Conservation (phyloP, 2,329 filamentous ascomycete genomes). For the Talaromyces sp. region DNA sequence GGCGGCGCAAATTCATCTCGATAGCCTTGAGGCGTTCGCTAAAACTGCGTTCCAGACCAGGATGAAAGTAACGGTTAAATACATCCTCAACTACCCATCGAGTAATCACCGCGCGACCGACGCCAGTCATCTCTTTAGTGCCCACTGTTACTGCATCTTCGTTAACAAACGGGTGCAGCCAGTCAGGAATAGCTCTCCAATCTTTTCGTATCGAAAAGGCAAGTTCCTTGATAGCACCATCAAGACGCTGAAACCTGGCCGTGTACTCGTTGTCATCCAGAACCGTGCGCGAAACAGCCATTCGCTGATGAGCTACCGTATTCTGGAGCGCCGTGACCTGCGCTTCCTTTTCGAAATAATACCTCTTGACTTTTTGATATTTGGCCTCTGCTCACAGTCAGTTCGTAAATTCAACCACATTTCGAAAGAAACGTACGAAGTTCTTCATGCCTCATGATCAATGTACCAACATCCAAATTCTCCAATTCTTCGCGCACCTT, state of each 20-base stretch:
- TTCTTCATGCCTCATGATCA: constrained; percentile 45
- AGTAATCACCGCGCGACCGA: constrained; percentile 83
- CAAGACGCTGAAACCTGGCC: constrained; percentile 82
- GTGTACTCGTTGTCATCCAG: constrained; percentile 94
- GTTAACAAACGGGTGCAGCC: constrained; percentile 78
- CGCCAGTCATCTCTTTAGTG: constrained; percentile 96
- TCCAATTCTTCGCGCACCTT: constrained; percentile 38
- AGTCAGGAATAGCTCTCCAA: constrained; percentile 77
- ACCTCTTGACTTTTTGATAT: constrained; percentile 96
- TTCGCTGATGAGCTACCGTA: constrained; percentile 90
- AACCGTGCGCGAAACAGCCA: constrained; percentile 89
- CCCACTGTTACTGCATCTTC: constrained; percentile 79
- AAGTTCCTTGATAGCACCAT: constrained; percentile 90
- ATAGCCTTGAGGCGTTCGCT: constrained; percentile 79
- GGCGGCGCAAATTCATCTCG: constrained; percentile 79
- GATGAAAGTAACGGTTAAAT: constrained; percentile 90
- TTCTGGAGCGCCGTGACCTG: constrained; percentile 96
- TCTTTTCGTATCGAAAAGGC: constrained; percentile 95
- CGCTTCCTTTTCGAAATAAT: constrained; percentile 88
- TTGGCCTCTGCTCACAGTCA: constrained; percentile 68
- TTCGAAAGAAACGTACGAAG: constrained; percentile 37
- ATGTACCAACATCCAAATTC: constrained; percentile 45
- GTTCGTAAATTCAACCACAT: neutral
- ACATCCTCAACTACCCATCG: constrained; percentile 88
- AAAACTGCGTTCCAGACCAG: constrained; percentile 71